A percentile compares a stretch with the other conserved stretches of the same genome.
phyloP scores from a whole-genome alignment of 306 rosid genomes.

The Acacia acuminata region DNA sequence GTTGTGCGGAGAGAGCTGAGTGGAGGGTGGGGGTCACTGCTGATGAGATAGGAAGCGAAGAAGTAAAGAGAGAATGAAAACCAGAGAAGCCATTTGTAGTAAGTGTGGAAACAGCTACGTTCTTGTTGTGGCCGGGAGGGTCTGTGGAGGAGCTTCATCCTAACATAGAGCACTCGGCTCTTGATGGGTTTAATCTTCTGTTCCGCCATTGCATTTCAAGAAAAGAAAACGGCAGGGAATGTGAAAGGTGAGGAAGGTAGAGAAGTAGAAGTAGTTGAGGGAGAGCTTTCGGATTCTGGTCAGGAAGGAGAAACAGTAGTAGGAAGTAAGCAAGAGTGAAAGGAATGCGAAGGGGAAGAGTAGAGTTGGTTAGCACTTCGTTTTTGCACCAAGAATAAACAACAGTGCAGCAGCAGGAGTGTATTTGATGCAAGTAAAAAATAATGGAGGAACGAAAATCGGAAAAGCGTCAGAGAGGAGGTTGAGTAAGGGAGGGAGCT shows the following conservation, averaged over 20 bases:
- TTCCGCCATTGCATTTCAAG: slow-evolving; percentile 62
- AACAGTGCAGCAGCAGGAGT: neutral
- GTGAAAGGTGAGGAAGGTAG: neutral
- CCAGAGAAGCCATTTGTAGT: slow-evolving; percentile 89
- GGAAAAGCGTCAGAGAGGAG: neutral
- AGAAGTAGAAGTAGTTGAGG: slow-evolving; percentile 43
- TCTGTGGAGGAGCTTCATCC: slow-evolving; percentile 78
- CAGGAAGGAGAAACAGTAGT: slow-evolving; percentile 50
- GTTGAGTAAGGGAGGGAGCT: slow-evolving; percentile 16
- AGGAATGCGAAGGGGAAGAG: slow-evolving; percentile 7
- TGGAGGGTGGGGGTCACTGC: slow-evolving; percentile 27
- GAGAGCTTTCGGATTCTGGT: slow-evolving; percentile 71
- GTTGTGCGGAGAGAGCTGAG: slow-evolving; percentile 30
- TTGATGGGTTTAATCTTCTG: slow-evolving; percentile 39
- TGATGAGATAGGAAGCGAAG: slow-evolving; percentile 71
- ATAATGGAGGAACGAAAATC: neutral
- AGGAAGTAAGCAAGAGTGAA: slow-evolving; percentile 60
- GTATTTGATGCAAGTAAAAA: neutral
- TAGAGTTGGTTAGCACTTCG: slow-evolving; percentile 53
- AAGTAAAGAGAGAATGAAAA: slow-evolving; percentile 73
- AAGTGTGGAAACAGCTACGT: slow-evolving; percentile 49
- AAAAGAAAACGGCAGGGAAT: neutral
- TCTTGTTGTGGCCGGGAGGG: slow-evolving; percentile 60
- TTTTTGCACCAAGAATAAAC: slow-evolving; percentile 34
- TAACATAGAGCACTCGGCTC: slow-evolving; percentile 68